Evolutionary conservation across 2,329 filamentous ascomycete species (phyloP).

Genomic region (Cercospora canescens): DNA sequence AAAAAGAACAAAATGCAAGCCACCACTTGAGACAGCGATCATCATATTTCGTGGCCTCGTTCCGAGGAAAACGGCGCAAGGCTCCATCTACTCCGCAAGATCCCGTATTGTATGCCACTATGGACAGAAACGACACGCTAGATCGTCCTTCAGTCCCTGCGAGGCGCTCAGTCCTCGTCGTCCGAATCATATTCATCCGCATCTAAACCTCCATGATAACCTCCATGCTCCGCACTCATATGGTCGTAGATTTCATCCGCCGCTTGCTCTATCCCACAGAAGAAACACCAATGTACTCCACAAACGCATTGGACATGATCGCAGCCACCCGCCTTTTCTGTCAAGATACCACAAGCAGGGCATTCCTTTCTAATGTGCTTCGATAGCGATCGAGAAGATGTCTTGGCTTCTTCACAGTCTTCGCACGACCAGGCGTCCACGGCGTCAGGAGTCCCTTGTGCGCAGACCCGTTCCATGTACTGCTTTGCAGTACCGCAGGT

Average conservation of each 20-base stretch:
- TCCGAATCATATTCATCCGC: constrained; percentile 13
- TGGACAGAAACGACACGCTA: neutral
- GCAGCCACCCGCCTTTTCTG: constrained; percentile 13
- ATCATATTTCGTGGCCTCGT: no score
- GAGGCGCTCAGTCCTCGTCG: neutral
- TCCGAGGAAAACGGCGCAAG: no score
- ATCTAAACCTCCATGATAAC: constrained; percentile 14
- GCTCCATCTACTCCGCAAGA: no score
- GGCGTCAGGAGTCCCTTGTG: neutral
- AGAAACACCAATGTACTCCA: constrained; percentile 17
- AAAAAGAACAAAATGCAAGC: no score
- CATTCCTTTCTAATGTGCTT: neutral
- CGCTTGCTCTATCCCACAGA: constrained; percentile 11
- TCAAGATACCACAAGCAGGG: constrained; percentile 12
- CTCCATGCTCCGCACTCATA: constrained; percentile 17
- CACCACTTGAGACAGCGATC: no score
- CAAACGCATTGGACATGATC: constrained; percentile 17
- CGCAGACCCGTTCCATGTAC: constrained; percentile 17
- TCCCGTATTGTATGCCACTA: neutral
- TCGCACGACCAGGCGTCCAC: constrained; percentile 7
- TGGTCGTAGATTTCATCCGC: constrained; percentile 13
- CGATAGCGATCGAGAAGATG: neutral
- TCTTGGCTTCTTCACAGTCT: constrained; percentile 4
- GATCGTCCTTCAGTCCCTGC: neutral
- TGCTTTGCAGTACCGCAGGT: constrained; percentile 6